phyloP scores from a whole-genome alignment of 768 basidiomycete genomes.

The Russula brevipes region DNA sequence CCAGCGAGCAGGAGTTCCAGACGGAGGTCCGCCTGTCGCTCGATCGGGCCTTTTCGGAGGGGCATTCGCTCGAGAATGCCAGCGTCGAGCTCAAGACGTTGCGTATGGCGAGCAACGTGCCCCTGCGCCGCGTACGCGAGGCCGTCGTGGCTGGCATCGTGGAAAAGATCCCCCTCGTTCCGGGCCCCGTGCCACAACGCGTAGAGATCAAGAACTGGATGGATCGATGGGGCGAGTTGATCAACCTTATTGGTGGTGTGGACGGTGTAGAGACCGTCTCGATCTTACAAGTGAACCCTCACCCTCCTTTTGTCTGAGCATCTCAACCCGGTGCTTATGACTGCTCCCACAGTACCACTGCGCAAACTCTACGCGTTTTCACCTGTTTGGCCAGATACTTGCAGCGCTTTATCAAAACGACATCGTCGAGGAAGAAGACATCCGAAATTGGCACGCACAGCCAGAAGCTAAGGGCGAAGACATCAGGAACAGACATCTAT shows the following conservation, averaged over 20 bases:
- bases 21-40: conserved; percentile 78
- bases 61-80: conserved; percentile 88
- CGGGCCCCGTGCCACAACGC: conserved; percentile 53
- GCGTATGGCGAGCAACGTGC: conserved; percentile 94
- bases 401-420: conserved; percentile 88
- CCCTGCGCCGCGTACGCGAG: conserved; percentile 77
- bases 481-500: conserved; percentile 35
- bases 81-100: conserved; percentile 93
- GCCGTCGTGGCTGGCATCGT: conserved; percentile 86
- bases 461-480: conserved; percentile 51
- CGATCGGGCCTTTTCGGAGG: conserved; percentile 88
- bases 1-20: conserved; percentile 53
- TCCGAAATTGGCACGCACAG: conserved; percentile 77
- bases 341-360: conserved; percentile 50
- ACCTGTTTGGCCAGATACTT: conserved; percentile 80
- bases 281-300: conserved; percentile 58
- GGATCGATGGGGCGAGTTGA: conserved; percentile 75
- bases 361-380: conserved; percentile 53
- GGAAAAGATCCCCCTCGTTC: conserved; percentile 59
- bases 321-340: background rate
- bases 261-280: conserved; percentile 78
- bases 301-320: background rate
- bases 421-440: conserved; percentile 84
- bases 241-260: conserved; percentile 75
- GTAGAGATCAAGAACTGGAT: conserved; percentile 60